These are phyloP conservation scores for Kurtzmaniella cleridarum DNA, from an alignment of 805 yeast genomes.

Conservation along the genomic window DNA sequence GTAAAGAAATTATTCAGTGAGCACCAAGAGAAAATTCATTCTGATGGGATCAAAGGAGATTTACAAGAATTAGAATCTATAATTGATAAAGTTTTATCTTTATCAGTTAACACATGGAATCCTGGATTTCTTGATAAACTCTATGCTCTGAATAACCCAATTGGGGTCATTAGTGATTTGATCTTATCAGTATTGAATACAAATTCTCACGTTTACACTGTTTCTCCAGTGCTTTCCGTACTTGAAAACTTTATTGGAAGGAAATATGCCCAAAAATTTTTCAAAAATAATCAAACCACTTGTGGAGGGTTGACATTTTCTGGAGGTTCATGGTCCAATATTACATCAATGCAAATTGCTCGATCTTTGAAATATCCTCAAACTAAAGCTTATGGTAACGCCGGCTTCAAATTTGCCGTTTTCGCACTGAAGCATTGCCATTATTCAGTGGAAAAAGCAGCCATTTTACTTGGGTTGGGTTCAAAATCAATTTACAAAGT, in stretches of 20 bases:
- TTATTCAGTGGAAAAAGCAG: slow-evolving; percentile 77
- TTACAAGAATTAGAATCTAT: slow-evolving; percentile 38
- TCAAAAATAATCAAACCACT: slow-evolving; percentile 30
- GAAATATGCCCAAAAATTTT: slow-evolving; percentile 65
- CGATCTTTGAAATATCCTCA: slow-evolving; percentile 62
- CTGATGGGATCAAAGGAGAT: slow-evolving; percentile 28
- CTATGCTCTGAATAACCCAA: slow-evolving; percentile 81
- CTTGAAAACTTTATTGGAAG: slow-evolving; percentile 66
- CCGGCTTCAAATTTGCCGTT: slow-evolving; percentile 51
- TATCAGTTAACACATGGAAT: slow-evolving; percentile 82
- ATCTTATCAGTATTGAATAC: slow-evolving; percentile 68
- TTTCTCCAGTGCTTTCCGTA: slow-evolving; percentile 72
- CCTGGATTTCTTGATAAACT: slow-evolving; percentile 80
- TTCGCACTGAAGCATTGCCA: slow-evolving; percentile 71
- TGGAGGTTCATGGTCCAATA: slow-evolving; percentile 86
- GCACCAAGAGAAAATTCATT: slow-evolving; percentile 26
- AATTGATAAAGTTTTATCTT: slow-evolving; percentile 52
- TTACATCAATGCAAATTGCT: slow-evolving; percentile 73
- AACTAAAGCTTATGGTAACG: slow-evolving; percentile 59
- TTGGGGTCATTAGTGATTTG: slow-evolving; percentile 72
- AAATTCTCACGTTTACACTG: slow-evolving; percentile 81
- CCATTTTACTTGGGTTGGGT: slow-evolving; percentile 72
- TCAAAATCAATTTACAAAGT: slow-evolving; percentile 57
- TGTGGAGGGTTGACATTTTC: slow-evolving; percentile 83
- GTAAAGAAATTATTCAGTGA: slow-evolving; percentile 26